These are phyloP conservation scores for Chaetomium globosum DNA, from an alignment of 2,329 filamentous ascomycete species.

Conservation along the genomic window DNA sequence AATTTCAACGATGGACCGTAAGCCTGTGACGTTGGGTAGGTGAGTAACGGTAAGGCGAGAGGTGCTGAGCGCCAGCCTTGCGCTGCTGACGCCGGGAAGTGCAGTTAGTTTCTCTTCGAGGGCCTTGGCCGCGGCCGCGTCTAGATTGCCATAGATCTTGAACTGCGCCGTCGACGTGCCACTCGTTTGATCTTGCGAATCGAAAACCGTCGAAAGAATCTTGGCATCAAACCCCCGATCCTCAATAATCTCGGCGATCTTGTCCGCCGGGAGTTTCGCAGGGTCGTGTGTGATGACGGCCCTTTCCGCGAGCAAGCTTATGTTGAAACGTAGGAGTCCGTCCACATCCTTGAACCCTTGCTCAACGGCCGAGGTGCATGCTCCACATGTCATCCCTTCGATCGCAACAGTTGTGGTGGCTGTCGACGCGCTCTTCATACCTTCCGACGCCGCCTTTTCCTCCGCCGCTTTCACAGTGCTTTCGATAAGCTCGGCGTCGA, in stretches of 20 bases:
- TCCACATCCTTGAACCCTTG: constrained; percentile 75
- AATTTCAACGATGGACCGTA: constrained; percentile 78
- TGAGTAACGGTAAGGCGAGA: constrained; percentile 75
- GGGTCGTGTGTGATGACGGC: constrained; percentile 85
- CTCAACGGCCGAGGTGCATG: constrained; percentile 91
- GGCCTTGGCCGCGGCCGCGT: constrained; percentile 69
- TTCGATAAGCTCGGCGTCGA: constrained; percentile 77
- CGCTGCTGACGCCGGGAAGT: constrained; percentile 73
- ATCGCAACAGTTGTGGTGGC: constrained; percentile 84
- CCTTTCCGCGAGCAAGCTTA: constrained; percentile 89
- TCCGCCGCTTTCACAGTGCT: constrained; percentile 56
- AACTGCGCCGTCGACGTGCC: constrained; percentile 69
- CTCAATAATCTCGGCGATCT: constrained; percentile 82
- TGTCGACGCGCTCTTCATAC: constrained; percentile 46
- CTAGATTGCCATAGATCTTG: constrained; percentile 78
- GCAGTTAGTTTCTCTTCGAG: constrained; percentile 70
- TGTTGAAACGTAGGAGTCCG: constrained; percentile 86
- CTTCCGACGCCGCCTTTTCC: constrained; percentile 40
- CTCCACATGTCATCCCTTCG: constrained; percentile 96
- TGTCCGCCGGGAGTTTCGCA: constrained; percentile 67
- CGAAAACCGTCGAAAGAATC: constrained; percentile 74
- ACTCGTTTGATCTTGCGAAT: constrained; percentile 57
- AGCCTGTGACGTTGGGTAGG: constrained; percentile 69
- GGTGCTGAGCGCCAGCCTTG: constrained; percentile 70
- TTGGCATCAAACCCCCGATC: constrained; percentile 86